Evolutionary conservation across 768 basidiomycete species (phyloP), one percentile per base, ranked within the genome.

Genomic region (Suillus lakei): DNA sequence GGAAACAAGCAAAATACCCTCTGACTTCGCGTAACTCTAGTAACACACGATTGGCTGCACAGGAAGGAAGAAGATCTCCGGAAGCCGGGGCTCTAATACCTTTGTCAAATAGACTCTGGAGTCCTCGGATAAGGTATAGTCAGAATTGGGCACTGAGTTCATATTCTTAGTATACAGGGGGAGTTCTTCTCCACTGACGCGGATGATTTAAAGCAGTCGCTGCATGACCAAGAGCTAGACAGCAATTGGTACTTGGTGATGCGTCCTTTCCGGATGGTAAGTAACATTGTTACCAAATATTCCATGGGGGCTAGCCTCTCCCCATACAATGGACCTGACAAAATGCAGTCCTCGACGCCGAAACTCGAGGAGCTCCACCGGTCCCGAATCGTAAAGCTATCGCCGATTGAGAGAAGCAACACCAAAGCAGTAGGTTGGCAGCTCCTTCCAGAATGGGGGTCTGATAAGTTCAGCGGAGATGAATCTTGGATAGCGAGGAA

Each of bases 391-490:
- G 15, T 54, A 18, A 30, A 39, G 28, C 56, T n/a, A 55, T 58
- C 44, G 55, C 43, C 56, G 66, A 73, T 70, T 70, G 72, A 70
- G 56, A 74, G 74, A 76, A 76, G 66, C 63, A 6, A 9, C n/a
- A 66, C 66, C 46, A 38, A 74, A 69, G 60, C 18, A 70, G 74
- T 34, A 71, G 59, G 12, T 44, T 23, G 61, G 62, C 58, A 46
- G 60, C 41, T 63, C 61, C 73, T 67, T 72, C 74, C 26, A 61
- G 72, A 76, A 3, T 51, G 63, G 70, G 23, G 8, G 23, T 12
- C 61, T 55, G 59, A 58, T 63, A 63, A 60, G 65, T 61, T 36
- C 34, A 70, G 75, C 73, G 73, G 77, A 78, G 68, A 78, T 78
- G 77, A 78, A 78, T 55, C 23, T 64, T 28, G 56, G 36, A 63